Evolutionary conservation across 164 flowering plant genomes (phyloP).

Genomic region (Amborella trichopoda): DNA sequence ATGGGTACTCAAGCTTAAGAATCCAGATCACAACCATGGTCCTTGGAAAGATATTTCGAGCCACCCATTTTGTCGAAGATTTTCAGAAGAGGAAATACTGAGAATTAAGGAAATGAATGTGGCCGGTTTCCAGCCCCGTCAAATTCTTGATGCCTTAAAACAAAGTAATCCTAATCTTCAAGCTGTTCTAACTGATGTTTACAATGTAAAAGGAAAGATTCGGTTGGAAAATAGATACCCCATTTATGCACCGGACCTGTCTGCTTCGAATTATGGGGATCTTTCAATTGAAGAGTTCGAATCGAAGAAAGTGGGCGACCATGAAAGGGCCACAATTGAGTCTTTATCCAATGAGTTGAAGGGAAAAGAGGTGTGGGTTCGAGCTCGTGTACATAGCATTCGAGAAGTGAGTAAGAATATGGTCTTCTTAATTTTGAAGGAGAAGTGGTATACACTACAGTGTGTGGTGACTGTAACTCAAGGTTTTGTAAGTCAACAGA

Average conservation of each 20-base stretch:
- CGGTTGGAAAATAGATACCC: conserved; percentile 5
- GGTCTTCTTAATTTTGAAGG: conserved; percentile 66
- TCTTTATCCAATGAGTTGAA: conserved; percentile 24
- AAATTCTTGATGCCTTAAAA: conserved; percentile 21
- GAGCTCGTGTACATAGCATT: conserved; percentile 67
- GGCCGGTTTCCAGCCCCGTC: conserved; percentile 27
- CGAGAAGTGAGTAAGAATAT: conserved; percentile 74
- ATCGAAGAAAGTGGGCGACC: conserved; percentile 43
- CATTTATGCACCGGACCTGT: conserved; percentile 27
- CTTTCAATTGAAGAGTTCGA: conserved; percentile 37
- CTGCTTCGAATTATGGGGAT: conserved; percentile 65
- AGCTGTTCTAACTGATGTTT: conserved; percentile 1
- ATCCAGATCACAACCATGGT: conserved; percentile 29
- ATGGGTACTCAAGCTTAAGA: conserved; percentile 22
- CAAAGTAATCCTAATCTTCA: conserved; percentile 24
- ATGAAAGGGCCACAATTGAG: conserved; percentile 43
- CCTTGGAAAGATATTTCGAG: conserved; percentile 19
- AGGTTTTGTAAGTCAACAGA: conserved; percentile 51
- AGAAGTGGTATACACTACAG: conserved; percentile 73
- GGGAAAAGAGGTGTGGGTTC: conserved; percentile 39
- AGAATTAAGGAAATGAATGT: conserved; percentile 22
- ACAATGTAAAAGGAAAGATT: conserved; percentile 4
- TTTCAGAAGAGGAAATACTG: conserved; percentile 23
- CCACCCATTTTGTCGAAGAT: conserved; percentile 28
- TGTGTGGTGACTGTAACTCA: conserved; percentile 49